Conservation (phyloP, 2,329 filamentous ascomycete species). For the Fusarium torreyae region DNA sequence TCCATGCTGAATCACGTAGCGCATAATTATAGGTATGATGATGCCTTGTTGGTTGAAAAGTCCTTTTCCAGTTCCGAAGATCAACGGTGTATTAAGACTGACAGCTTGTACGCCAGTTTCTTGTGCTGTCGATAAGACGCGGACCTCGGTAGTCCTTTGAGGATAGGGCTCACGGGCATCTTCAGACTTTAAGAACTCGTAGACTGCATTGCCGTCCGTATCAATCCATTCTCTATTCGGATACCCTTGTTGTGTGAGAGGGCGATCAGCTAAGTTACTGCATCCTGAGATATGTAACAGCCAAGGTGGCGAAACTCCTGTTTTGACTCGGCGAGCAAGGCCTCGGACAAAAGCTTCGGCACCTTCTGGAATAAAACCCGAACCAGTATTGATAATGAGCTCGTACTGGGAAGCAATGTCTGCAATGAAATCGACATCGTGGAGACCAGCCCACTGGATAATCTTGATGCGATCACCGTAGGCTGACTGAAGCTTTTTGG, state of each 20-base stretch:
- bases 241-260: not conserved
- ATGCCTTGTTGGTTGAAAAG: constrained; percentile 1
- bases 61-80: not conserved
- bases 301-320: not conserved
- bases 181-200: not conserved
- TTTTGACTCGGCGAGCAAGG: not conserved
- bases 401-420: not conserved
- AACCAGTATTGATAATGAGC: not conserved
- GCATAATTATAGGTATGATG: not conserved
- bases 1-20: not conserved
- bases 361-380: not conserved
- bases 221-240: not conserved
- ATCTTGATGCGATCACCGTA: not conserved
- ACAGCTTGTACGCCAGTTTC: constrained; percentile 3
- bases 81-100: not conserved
- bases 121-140: not conserved
- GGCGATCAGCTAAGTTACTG: constrained; percentile 1
- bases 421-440: not conserved
- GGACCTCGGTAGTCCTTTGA: not conserved
- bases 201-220: not conserved
- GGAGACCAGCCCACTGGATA: not conserved
- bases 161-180: not conserved
- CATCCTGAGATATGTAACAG: not conserved
- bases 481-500: not conserved
- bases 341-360: constrained; percentile 1